Percentiles rank a stretch among this genome's conserved stretches.
Conservation (phyloP, 176 grass and related monocot species). For the Lolium perenne region DNA sequence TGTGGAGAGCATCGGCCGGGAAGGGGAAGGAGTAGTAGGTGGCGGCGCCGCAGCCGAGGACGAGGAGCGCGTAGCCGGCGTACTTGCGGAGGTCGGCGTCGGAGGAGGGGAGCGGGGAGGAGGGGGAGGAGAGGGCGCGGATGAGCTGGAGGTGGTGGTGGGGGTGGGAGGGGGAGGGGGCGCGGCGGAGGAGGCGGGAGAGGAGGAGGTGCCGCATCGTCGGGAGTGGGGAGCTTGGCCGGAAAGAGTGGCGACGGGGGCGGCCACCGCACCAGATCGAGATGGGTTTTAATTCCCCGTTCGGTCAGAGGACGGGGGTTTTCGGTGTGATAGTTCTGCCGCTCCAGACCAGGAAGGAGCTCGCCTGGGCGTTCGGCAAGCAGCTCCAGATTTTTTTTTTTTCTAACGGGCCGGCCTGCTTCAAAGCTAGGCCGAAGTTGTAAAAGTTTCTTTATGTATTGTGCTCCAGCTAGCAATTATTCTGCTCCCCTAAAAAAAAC, state of each 20-base stretch:
- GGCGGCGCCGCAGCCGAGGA: slow-evolving; percentile 68
- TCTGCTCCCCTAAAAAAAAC: too few relatives aligned
- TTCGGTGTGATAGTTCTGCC: neutral
- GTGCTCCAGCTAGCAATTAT: too few relatives aligned
- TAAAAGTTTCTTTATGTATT: too few relatives aligned
- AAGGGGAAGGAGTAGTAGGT: slow-evolving; percentile 91
- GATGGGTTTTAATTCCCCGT: slow-evolving; percentile 6
- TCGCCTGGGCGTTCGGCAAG: too few relatives aligned
- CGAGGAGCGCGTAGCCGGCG: slow-evolving; percentile 67
- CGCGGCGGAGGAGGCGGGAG: slow-evolving; percentile 54
- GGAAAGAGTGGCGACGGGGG: neutral
- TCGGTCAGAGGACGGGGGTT: neutral
- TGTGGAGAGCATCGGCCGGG: slow-evolving; percentile 69
- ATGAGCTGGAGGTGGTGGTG: slow-evolving; percentile 34
- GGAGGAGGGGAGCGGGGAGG: slow-evolving; percentile 43
- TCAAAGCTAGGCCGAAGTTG: too few relatives aligned
- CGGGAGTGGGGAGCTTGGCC: neutral
- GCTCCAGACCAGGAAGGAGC: neutral
- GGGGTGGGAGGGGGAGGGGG: neutral
- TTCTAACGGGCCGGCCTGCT: too few relatives aligned
- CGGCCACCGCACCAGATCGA: slow-evolving; percentile 47
- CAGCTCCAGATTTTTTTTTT: too few relatives aligned
- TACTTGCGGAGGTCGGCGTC: slow-evolving; percentile 70
- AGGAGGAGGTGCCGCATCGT: slow-evolving; percentile 67
- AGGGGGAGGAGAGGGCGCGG: slow-evolving; percentile 39